A percentile compares a stretch with the other conserved stretches of the same genome.
These are phyloP conservation scores for Moesziomyces globuligerus DNA, from an alignment of 1,284 basidiomycete genomes.

Conservation along the genomic window DNA sequence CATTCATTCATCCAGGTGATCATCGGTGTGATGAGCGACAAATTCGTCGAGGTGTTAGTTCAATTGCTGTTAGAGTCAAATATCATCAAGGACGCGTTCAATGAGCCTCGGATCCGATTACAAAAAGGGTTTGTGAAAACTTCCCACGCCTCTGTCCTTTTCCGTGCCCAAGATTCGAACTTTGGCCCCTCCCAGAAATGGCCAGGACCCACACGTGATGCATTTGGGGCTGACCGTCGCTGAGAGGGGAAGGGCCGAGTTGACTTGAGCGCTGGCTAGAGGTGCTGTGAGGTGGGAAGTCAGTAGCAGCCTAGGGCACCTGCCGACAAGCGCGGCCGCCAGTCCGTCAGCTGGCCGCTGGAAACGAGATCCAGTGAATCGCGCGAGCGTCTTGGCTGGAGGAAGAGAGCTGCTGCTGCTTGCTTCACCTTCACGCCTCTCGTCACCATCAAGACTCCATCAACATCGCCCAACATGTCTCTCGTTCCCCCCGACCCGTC, in stretches of 20 bases:
- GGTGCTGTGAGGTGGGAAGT: no score
- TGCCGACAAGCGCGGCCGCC: not conserved
- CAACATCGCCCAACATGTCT: constrained; percentile 59
- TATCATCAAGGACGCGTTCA: no score
- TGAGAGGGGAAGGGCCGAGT: not conserved
- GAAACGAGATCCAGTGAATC: not conserved
- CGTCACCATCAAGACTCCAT: constrained; percentile 49
- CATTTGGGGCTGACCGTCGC: not conserved
- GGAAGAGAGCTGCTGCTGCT: constrained; percentile 4
- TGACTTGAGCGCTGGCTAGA: not conserved
- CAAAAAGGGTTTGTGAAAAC: not conserved
- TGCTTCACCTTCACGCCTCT: constrained; percentile 36
- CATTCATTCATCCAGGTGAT: constrained; percentile 14
- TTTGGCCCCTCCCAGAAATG: no score
- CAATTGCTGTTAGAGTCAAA: constrained; percentile 9
- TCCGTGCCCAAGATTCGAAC: no score
- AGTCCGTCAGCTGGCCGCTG: not conserved
- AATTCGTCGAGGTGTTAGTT: not conserved
- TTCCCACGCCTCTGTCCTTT: constrained; percentile 22
- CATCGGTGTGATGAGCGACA: not conserved
- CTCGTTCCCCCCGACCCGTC: constrained; percentile 66
- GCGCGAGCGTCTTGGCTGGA: not conserved
- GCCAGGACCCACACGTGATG: not conserved
- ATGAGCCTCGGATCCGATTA: constrained; percentile 3
- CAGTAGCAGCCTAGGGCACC: not conserved